Conservation (phyloP, 2,329 filamentous ascomycete species). For the Cladosporium sp. region DNA sequence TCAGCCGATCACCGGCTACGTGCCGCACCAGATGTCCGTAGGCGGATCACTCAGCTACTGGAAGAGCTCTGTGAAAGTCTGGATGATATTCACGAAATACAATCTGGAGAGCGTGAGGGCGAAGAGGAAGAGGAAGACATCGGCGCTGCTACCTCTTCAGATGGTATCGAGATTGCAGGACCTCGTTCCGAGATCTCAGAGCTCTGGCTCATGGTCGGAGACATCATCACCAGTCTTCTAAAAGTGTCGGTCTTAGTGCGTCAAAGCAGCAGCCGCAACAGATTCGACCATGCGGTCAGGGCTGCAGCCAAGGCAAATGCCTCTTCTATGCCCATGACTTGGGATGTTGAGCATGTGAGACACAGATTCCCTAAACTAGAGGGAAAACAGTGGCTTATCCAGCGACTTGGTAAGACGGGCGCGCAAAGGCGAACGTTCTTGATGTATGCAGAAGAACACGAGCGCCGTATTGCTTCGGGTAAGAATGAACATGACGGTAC, state of each 20-base stretch:
- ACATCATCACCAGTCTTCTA: conserved; percentile 20
- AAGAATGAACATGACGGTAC: too few relatives aligned
- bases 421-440: neutral
- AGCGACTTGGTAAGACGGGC: neutral
- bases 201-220: conserved; percentile 22
- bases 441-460: neutral
- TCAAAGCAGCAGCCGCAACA: neutral
- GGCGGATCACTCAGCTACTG: neutral
- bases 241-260: neutral
- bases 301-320: neutral
- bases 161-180: neutral
- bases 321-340: neutral
- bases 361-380: neutral
- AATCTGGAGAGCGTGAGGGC: neutral
- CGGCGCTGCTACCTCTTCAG: neutral
- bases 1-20: neutral
- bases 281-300: neutral
- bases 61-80: neutral
- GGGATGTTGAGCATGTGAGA: neutral
- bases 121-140: neutral
- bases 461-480: neutral
- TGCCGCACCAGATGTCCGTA: neutral
- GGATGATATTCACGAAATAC: neutral
- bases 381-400: neutral
- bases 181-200: neutral